A percentile compares a stretch with the other conserved stretches of the same genome.
phyloP scores from a whole-genome alignment of 129 eudicot species.

The Pseudognaphalium luteoalbum region DNA sequence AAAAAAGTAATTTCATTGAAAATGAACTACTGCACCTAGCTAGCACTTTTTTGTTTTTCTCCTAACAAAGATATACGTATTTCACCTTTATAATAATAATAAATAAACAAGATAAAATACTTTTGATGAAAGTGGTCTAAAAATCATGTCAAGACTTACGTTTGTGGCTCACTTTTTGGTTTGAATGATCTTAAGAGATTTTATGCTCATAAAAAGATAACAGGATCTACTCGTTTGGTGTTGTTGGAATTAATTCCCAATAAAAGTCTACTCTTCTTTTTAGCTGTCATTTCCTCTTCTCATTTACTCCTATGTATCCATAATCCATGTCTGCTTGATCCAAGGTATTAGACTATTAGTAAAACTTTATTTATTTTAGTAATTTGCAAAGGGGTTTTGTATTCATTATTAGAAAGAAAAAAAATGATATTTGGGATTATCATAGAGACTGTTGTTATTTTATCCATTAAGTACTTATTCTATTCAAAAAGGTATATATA shows the following conservation, averaged over 20 bases:
- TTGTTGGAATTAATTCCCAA: slow-evolving; percentile 35
- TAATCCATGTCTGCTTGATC: too few relatives aligned
- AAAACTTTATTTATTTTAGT: too few relatives aligned
- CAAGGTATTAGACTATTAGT: too few relatives aligned
- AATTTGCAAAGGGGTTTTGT: too few relatives aligned
- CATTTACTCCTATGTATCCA: background rate
- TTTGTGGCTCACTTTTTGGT: slow-evolving; percentile 34
- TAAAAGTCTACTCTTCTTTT: slow-evolving; percentile 33
- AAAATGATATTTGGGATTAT: too few relatives aligned
- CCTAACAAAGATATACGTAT: background rate
- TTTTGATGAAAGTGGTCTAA: slow-evolving; percentile 19
- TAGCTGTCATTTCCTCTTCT: slow-evolving; percentile 3
- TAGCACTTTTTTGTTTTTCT: too few relatives aligned
- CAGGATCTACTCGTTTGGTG: slow-evolving; percentile 29
- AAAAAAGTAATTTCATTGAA: too few relatives aligned
- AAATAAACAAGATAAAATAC: background rate
- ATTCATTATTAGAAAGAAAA: too few relatives aligned
- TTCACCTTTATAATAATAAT: background rate
- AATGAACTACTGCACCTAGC: background rate
- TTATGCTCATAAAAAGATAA: slow-evolving; percentile 46
- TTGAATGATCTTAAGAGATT: slow-evolving; percentile 42
- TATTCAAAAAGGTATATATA: too few relatives aligned
- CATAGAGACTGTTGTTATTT: too few relatives aligned
- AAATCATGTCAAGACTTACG: slow-evolving; percentile 17
- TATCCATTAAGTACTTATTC: too few relatives aligned